Conservation (phyloP, 257 asterid species). For the Asclepias syriaca region DNA sequence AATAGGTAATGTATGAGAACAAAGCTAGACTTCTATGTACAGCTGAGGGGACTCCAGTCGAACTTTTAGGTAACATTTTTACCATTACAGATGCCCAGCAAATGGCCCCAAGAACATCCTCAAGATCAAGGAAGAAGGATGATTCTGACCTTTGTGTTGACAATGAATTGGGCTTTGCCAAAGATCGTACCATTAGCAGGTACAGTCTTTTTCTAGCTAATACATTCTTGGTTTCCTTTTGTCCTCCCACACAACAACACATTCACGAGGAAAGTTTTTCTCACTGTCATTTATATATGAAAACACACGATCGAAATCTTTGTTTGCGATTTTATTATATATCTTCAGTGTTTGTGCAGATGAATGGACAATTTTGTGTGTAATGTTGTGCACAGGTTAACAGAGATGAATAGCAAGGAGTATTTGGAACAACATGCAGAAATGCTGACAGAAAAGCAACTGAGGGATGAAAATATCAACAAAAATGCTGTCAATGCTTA, state of each 20-base stretch:
- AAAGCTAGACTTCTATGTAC: constrained; percentile 70
- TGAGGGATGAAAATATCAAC: neutral
- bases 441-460: constrained; percentile 25
- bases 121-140: constrained; percentile 76
- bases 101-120: constrained; percentile 79
- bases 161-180: constrained; percentile 87
- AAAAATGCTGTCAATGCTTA: constrained; percentile 12
- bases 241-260: neutral
- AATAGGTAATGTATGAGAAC: constrained; percentile 91
- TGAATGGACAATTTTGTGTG: neutral
- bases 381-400: constrained; percentile 22
- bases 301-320: no score
- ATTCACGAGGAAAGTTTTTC: neutral
- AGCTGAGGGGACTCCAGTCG: constrained; percentile 72
- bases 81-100: constrained; percentile 80
- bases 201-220: constrained; percentile 10
- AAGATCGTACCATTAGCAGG: constrained; percentile 97
- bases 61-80: constrained; percentile 67
- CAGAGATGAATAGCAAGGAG: constrained; percentile 75
- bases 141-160: constrained; percentile 87
- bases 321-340: neutral
- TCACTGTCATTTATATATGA: no score
- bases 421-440: constrained; percentile 71
- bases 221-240: neutral
- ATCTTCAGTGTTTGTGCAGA: neutral